Percentiles rank a stretch among this genome's conserved stretches.
Evolutionary conservation across 2,329 filamentous ascomycete species (phyloP).

Genomic region (Gyromitra esculenta): DNA sequence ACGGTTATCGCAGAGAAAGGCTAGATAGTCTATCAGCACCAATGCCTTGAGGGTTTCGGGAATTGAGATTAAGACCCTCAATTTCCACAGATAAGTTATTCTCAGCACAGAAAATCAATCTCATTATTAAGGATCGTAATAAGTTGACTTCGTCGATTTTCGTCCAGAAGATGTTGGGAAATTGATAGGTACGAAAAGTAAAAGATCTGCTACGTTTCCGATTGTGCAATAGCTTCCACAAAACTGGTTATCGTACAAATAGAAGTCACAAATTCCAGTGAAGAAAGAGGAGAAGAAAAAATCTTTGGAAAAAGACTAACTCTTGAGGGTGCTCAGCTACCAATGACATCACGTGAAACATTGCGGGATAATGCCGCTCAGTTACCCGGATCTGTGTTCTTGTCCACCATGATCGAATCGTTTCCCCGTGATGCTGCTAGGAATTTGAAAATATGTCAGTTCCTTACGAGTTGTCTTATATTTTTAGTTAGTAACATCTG

Average conservation of each 20-base stretch:
- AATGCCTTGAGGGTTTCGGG: constrained; percentile 16
- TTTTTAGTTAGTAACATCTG: neutral
- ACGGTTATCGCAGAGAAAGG: neutral
- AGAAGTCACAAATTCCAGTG: neutral
- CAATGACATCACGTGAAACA: constrained; percentile 34
- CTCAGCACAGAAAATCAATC: constrained; percentile 19
- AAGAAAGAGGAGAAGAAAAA: constrained; percentile 8
- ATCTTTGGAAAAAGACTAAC: constrained; percentile 23
- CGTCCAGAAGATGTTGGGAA: constrained; percentile 3
- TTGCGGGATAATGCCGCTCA: neutral
- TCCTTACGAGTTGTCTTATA: neutral
- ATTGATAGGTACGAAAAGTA: constrained; percentile 15
- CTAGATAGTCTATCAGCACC: constrained; percentile 6
- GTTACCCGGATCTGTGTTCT: constrained; percentile 22
- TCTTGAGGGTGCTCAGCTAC: constrained; percentile 6
- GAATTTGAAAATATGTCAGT: neutral
- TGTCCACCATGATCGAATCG: neutral
- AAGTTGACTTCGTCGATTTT: constrained; percentile 26
- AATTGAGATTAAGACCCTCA: constrained; percentile 35
- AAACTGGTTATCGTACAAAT: neutral
- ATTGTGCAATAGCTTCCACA: neutral
- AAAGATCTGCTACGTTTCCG: constrained; percentile 7
- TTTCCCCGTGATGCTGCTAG: constrained; percentile 8
- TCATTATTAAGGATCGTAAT: constrained; percentile 34
- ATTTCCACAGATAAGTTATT: neutral